Evolutionary conservation across 2,329 filamentous ascomycete species (phyloP).

Genomic region (Penicillium sp.): DNA sequence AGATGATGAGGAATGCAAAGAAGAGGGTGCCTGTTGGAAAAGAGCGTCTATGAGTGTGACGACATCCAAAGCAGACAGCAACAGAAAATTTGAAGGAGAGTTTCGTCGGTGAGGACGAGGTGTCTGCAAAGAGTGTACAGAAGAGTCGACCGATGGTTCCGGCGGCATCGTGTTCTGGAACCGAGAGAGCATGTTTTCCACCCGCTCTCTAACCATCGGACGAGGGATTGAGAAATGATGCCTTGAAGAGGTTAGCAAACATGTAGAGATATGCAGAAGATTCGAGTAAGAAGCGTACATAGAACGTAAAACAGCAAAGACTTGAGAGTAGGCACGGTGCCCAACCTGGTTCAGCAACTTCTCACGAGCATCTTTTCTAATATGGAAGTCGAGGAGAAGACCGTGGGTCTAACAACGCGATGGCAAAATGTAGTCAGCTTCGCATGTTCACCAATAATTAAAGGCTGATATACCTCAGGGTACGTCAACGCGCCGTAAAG

Average conservation of each 20-base stretch:
- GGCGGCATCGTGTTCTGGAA: constrained; percentile 20
- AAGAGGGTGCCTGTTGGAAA: constrained; percentile 57
- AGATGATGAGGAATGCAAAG: constrained; percentile 30
- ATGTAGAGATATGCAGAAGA: constrained; percentile 37
- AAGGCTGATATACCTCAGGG: constrained; percentile 67
- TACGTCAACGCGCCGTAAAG: constrained; percentile 80
- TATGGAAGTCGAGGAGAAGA: constrained; percentile 81
- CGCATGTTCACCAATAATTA: background rate
- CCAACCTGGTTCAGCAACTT: constrained; percentile 72
- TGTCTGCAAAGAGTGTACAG: background rate
- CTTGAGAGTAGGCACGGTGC: constrained; percentile 73
- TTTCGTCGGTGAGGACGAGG: constrained; percentile 53
- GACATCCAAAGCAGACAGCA: constrained; percentile 76
- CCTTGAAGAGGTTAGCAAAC: constrained; percentile 23
- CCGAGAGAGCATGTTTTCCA: constrained; percentile 41
- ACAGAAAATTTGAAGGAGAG: constrained; percentile 61
- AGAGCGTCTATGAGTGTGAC: constrained; percentile 77
- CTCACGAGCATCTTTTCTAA: constrained; percentile 85
- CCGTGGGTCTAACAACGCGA: constrained; percentile 50
- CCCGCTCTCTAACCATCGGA: constrained; percentile 34
- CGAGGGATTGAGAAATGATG: constrained; percentile 39
- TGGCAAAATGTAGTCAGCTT: constrained; percentile 33
- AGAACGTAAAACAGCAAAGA: constrained; percentile 69
- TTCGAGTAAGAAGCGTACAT: constrained; percentile 55
- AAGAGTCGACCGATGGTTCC: constrained; percentile 1